Conservation (phyloP, 2,329 filamentous ascomycete species). For the Aspergillus ochraceus region DNA sequence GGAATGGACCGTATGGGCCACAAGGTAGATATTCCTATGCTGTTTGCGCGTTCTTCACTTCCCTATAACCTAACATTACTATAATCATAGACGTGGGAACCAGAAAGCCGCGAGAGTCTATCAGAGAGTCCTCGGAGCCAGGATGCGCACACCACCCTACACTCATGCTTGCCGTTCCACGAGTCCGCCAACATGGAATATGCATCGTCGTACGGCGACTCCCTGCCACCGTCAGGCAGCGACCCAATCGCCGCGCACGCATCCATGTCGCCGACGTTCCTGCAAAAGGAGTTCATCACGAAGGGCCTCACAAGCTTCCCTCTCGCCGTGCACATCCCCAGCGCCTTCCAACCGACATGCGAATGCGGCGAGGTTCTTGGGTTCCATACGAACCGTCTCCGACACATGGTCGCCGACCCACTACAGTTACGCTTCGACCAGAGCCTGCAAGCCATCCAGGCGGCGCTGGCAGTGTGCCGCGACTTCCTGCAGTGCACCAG, state of each 20-base stretch:
- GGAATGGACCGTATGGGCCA: constrained; percentile 6
- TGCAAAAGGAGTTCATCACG: constrained; percentile 29
- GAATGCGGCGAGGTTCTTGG: constrained; percentile 33
- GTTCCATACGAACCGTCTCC: constrained; percentile 33
- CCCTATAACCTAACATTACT: not conserved
- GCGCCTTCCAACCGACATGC: constrained; percentile 22
- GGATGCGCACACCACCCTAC: constrained; percentile 11
- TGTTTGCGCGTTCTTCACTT: not conserved
- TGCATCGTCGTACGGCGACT: constrained; percentile 9
- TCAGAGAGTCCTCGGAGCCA: constrained; percentile 31
- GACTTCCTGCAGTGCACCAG: constrained; percentile 30
- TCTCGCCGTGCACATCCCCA: constrained; percentile 29
- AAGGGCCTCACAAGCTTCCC: constrained; percentile 28
- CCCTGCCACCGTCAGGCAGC: constrained; percentile 1
- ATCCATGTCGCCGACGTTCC: constrained; percentile 32
- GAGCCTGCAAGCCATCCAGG: constrained; percentile 31
- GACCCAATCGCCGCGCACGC: constrained; percentile 24
- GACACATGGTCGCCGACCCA: constrained; percentile 26
- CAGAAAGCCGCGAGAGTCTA: constrained; percentile 13
- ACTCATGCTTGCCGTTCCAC: constrained; percentile 10
- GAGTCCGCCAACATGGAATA: constrained; percentile 11
- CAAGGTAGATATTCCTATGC: not conserved
- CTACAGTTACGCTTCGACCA: constrained; percentile 32
- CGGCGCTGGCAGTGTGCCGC: constrained; percentile 30
- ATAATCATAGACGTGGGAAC: not conserved